Conservation (phyloP, 805 yeast species). For the Lachancea nothofagi region DNA sequence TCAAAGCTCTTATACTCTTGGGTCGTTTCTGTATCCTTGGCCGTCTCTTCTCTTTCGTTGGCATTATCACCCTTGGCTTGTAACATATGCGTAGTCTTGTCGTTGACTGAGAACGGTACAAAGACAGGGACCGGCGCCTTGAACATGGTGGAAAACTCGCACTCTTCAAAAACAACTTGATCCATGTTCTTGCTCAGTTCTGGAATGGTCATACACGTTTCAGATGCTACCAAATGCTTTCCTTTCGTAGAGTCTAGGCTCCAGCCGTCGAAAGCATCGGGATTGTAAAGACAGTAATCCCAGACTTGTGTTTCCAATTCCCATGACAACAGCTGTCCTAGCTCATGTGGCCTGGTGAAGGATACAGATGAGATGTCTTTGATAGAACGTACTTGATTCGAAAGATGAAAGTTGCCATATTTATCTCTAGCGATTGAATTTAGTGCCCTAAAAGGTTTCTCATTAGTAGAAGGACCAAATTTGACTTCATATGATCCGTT, state of each 20-base stretch:
- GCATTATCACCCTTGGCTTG: constrained; percentile 18
- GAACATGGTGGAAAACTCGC: constrained; percentile 66
- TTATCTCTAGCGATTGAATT: constrained; percentile 71
- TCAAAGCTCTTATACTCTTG: constrained; percentile 51
- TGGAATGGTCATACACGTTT: constrained; percentile 77
- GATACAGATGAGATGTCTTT: constrained; percentile 69
- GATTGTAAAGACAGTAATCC: constrained; percentile 66
- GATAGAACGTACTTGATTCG: constrained; percentile 59
- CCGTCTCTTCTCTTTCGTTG: neutral
- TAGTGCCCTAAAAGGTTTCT: constrained; percentile 48
- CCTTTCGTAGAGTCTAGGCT: constrained; percentile 39
- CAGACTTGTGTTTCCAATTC: constrained; percentile 82
- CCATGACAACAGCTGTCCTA: constrained; percentile 89
- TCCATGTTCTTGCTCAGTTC: constrained; percentile 78
- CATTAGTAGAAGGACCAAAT: constrained; percentile 42
- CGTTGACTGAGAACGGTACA: constrained; percentile 52
- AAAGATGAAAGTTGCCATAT: constrained; percentile 68
- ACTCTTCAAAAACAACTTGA: constrained; percentile 91
- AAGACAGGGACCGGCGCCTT: constrained; percentile 58
- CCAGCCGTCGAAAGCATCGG: constrained; percentile 33
- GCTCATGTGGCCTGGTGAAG: constrained; percentile 77
- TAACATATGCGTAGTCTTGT: constrained; percentile 11
- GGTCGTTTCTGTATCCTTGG: neutral
- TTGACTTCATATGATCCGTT: constrained; percentile 87
- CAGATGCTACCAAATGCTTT: constrained; percentile 64